Percentiles rank a stretch among this genome's conserved stretches.
Conservation (phyloP, 148 eudicot species). For the Chenopodium album region DNA sequence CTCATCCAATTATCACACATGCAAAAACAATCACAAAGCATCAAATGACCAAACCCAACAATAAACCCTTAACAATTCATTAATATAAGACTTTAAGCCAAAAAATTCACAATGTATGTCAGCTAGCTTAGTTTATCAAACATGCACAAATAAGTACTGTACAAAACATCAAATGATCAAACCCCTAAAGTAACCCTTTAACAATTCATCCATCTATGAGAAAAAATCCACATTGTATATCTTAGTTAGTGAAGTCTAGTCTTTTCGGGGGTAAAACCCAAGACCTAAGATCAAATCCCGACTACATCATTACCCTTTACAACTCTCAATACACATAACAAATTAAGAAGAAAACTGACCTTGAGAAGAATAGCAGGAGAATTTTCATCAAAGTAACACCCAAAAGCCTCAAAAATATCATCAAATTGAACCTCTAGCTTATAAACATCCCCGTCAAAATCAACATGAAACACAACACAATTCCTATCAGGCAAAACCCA, state of each 20-base stretch:
- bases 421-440: constrained; percentile 73
- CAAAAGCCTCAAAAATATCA: constrained; percentile 60
- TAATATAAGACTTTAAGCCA: too few species aligned
- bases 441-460: constrained; percentile 35
- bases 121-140: too few species aligned
- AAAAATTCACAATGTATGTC: too few species aligned
- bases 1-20: background rate
- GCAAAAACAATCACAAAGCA: background rate
- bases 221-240: background rate
- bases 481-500: constrained; percentile 75
- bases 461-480: constrained; percentile 54
- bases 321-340: background rate
- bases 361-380: constrained; percentile 69
- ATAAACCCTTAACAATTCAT: too few species aligned
- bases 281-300: background rate
- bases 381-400: constrained; percentile 43
- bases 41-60: too few species aligned
- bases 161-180: too few species aligned
- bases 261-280: background rate
- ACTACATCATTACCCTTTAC: background rate
- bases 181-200: too few species aligned
- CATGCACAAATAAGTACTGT: too few species aligned
- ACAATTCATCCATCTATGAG: background rate
- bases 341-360: constrained; percentile 33
- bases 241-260: background rate